phyloP scores from a whole-genome alignment of 371 early-diverging fungal genomes.

The Funneliformis caledonium region DNA sequence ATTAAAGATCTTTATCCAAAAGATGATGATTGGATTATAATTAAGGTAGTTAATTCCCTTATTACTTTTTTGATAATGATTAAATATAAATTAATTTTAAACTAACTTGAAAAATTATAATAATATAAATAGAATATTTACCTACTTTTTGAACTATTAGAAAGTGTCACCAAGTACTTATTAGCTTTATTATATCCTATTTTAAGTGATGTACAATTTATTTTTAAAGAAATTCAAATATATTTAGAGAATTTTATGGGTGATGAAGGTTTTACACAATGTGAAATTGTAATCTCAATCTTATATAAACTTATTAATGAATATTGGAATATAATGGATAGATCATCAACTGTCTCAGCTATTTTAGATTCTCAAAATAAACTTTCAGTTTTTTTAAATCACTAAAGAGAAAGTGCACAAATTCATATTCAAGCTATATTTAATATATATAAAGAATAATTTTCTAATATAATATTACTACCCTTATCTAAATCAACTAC shows the following conservation, averaged over 20 bases:
- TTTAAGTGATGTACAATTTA: background rate
- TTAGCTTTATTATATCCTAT: background rate
- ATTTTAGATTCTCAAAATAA: background rate
- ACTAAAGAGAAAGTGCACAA: no score
- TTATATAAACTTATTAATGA: background rate
- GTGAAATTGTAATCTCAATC: background rate
- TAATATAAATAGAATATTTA: background rate
- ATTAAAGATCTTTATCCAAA: background rate
- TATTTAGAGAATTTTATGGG: background rate
- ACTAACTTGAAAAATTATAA: no score
- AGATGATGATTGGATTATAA: background rate
- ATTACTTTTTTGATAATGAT: no score
- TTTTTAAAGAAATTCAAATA: background rate
- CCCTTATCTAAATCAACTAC: background rate
- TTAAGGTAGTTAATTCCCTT: no score
- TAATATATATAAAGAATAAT: background rate
- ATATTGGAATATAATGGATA: background rate
- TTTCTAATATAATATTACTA: background rate
- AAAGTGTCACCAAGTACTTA: background rate
- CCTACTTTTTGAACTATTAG: background rate
- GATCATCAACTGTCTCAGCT: background rate
- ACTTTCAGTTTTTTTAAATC: no score
- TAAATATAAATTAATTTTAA: no score
- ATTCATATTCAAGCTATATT: no score
- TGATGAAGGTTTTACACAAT: background rate